phyloP scores from a whole-genome alignment of 2,329 filamentous ascomycete species.

The Fusarium brachygibbosum region DNA sequence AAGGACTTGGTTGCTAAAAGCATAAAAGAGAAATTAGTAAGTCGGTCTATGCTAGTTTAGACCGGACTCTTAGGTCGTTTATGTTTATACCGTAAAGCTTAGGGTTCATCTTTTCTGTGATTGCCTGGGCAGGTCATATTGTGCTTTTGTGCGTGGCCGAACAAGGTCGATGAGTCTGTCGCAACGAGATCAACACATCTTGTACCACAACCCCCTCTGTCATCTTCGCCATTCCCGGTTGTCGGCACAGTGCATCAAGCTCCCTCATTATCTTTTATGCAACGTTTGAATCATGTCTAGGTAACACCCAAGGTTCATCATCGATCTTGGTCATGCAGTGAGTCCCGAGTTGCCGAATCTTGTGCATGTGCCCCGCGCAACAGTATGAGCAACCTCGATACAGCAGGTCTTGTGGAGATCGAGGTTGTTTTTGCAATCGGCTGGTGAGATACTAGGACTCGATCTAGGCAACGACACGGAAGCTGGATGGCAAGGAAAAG shows the following conservation, averaged over 20 bases:
- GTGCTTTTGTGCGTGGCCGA: too few relatives aligned
- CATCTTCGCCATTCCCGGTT: conserved; percentile 20
- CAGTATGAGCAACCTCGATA: conserved; percentile 25
- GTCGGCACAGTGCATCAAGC: conserved; percentile 19
- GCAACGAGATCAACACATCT: conserved; percentile 34
- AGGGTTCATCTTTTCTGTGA: too few relatives aligned
- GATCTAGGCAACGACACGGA: conserved; percentile 3
- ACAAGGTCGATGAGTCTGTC: conserved; percentile 1
- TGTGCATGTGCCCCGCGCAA: conserved; percentile 18
- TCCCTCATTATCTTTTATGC: conserved; percentile 16
- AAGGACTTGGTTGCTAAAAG: too few relatives aligned
- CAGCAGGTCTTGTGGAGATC: conserved; percentile 38
- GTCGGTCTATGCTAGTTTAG: too few relatives aligned
- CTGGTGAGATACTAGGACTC: background rate
- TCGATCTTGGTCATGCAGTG: conserved; percentile 2
- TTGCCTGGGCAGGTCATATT: too few relatives aligned
- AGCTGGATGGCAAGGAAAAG: background rate
- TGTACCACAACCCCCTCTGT: conserved; percentile 22
- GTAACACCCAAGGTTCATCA: conserved; percentile 4
- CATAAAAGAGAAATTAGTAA: background rate
- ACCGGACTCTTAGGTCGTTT: too few relatives aligned
- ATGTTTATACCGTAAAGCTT: too few relatives aligned
- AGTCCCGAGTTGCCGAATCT: conserved; percentile 27
- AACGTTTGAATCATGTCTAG: conserved; percentile 17
- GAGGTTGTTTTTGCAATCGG: conserved; percentile 17